A percentile compares a stretch with the other conserved stretches of the same genome.
These are phyloP conservation scores for Carex arenaria DNA, from an alignment of 202 grass and related monocot genomes.

Conservation along the genomic window DNA sequence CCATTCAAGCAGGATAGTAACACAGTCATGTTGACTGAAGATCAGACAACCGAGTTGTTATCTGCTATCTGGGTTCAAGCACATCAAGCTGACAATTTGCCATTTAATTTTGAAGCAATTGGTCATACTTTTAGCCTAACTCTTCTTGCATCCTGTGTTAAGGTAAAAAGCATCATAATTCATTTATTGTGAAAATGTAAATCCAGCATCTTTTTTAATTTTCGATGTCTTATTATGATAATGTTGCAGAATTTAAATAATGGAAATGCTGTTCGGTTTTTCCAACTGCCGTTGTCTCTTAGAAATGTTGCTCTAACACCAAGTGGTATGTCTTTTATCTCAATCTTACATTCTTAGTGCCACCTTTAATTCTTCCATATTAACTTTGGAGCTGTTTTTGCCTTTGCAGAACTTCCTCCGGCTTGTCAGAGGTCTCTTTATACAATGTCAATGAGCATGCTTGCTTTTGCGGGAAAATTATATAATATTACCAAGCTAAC, in stretches of 20 bases:
- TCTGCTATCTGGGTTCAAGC: constrained; percentile 91
- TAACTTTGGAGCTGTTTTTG: constrained; percentile 8
- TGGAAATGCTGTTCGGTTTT: constrained; percentile 50
- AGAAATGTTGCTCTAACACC: constrained; percentile 48
- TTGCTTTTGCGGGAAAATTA: constrained; percentile 77
- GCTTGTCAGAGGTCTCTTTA: constrained; percentile 72
- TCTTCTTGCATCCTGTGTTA: constrained; percentile 67
- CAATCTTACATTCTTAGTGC: background rate
- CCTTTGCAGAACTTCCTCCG: constrained; percentile 49
- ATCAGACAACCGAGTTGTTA: constrained; percentile 74
- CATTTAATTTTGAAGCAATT: constrained; percentile 90
- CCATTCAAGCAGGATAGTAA: constrained; percentile 60
- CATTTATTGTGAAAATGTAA: background rate
- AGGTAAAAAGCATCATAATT: constrained; percentile 32
- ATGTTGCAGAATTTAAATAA: constrained; percentile 61
- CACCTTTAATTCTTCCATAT: constrained; percentile 17
- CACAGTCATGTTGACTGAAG: constrained; percentile 70
- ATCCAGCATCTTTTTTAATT: background rate
- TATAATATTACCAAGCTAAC: constrained; percentile 62
- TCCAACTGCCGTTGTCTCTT: constrained; percentile 84
- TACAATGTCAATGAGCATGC: constrained; percentile 62
- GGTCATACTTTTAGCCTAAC: constrained; percentile 76
- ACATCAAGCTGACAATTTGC: constrained; percentile 72
- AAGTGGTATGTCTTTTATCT: constrained; percentile 39
- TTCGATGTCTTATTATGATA: background rate